Evolutionary conservation across 179 eudicot species (phyloP).

Genomic region (Gypsophila paniculata): DNA sequence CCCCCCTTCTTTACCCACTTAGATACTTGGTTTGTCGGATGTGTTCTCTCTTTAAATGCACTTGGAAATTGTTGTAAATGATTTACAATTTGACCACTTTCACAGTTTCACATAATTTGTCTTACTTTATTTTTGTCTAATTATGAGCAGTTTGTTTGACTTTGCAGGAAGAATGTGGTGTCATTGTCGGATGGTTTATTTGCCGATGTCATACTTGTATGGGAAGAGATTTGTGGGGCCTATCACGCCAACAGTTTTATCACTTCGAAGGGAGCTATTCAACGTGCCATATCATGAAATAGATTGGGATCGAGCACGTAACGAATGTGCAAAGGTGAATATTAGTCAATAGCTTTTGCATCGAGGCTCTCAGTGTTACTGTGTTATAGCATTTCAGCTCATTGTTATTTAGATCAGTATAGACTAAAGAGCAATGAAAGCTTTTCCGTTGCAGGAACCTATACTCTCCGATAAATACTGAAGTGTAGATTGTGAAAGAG

Average conservation of each 20-base stretch:
- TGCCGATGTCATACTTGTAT: constrained; percentile 74
- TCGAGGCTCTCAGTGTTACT: background rate
- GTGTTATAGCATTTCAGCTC: background rate
- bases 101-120: background rate
- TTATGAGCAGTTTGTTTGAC: constrained; percentile 2
- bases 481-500: constrained; percentile 4
- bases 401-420: background rate
- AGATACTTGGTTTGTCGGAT: background rate
- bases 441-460: background rate
- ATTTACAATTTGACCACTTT: background rate
- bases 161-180: constrained; percentile 75
- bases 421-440: background rate
- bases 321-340: constrained; percentile 64
- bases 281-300: constrained; percentile 57
- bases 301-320: constrained; percentile 60
- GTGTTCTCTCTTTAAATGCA: background rate
- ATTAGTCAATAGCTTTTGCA: background rate
- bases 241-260: constrained; percentile 49
- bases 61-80: background rate
- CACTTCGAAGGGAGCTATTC: constrained; percentile 55
- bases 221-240: constrained; percentile 77
- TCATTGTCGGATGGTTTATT: constrained; percentile 67
- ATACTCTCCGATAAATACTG: background rate
- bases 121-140: background rate
- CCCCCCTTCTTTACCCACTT: background rate